Evolutionary conservation across 306 rosid genomes (phyloP), one percentile per base, ranked within the genome.

Genomic region (Castanea mollissima): DNA sequence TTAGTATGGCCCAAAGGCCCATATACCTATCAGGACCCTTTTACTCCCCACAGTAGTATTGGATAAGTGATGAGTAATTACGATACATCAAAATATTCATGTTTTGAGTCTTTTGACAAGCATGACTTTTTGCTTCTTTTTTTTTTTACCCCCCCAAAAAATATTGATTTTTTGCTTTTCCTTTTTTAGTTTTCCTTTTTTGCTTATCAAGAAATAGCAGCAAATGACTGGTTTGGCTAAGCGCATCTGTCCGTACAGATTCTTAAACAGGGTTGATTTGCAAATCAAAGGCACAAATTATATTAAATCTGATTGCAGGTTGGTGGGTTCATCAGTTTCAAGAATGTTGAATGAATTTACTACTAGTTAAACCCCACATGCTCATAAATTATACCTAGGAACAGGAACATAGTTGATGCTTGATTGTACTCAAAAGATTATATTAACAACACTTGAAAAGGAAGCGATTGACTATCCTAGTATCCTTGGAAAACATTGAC

Each of bases 391-490:
- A 67, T 9, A 11, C 23, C 21, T 21, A 58, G 15, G 29, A 58
- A 58, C 13, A 58, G 46, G 46, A 41, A 41, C 54, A 49, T 49
- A 49, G 15, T 12, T 49, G 54, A 12, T 49, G 54, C 16, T 49
- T 49, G 15, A 49, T 49, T 4, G 54, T 49, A 49, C 54, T 49
- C 34, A 27, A 60, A 60, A 60, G 46, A 35, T 34, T 34, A 8
- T 19, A 35, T 10, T 65, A 19, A 34, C 54, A 13, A 76, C n/a
- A 76, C 87, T 80, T 80, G 69, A 71, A 62, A 31, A 63, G 65
- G 69, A 88, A 80, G 85, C 83, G 80, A 75, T 20, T 44, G 72
- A 68, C 78, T 54, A 38, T 58, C 59, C 65, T 78, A 62, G 71
- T 44, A 38, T 58, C 59, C 65, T 78, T 68, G 71, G 78, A 69